Percentiles rank a stretch among this genome's conserved stretches.
These are phyloP conservation scores for Rubroboletus pulcherrimus DNA, from an alignment of 768 basidiomycete species.

Conservation along the genomic window DNA sequence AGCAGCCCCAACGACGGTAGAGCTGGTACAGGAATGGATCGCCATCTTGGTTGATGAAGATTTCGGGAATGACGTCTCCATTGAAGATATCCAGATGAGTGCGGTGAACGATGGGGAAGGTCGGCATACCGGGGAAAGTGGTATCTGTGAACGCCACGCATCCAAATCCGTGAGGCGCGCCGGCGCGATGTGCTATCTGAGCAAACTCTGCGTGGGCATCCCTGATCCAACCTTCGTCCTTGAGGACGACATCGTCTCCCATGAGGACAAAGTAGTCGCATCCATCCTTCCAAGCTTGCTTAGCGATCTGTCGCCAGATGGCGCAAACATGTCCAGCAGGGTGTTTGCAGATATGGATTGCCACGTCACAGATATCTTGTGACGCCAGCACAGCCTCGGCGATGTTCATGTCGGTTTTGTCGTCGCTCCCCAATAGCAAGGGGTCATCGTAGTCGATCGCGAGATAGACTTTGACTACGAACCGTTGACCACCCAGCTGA, in stretches of 20 bases:
- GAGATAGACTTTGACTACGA: slow-evolving; percentile 44
- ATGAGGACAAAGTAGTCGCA: slow-evolving; percentile 52
- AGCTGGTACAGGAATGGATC: slow-evolving; percentile 58
- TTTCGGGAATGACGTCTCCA: slow-evolving; percentile 46
- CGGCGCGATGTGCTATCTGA: slow-evolving; percentile 26
- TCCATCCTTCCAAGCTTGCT: slow-evolving; percentile 42
- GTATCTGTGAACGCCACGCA: slow-evolving; percentile 56
- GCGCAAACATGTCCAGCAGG: slow-evolving; percentile 48
- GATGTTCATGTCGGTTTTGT: slow-evolving; percentile 21
- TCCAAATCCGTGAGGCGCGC: slow-evolving; percentile 46
- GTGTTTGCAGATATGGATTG: slow-evolving; percentile 35
- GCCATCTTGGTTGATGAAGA: slow-evolving; percentile 57
- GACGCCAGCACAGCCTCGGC: slow-evolving; percentile 36
- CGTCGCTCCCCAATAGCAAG: slow-evolving; percentile 30
- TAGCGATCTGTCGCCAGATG: slow-evolving; percentile 52
- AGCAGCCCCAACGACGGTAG: slow-evolving; percentile 54
- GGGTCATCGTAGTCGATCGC: slow-evolving; percentile 50
- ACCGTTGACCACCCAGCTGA: slow-evolving; percentile 29
- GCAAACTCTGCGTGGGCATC: slow-evolving; percentile 38
- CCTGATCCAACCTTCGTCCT: slow-evolving; percentile 52
- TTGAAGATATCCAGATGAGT: slow-evolving; percentile 54
- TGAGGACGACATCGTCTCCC: slow-evolving; percentile 52
- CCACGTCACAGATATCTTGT: slow-evolving; percentile 37
- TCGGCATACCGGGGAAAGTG: slow-evolving; percentile 58
- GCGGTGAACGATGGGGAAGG: slow-evolving; percentile 55